Base-by-base conservation (phyloP, 495 filamentous ascomycete genomes). In the Trypethelium eluteriae region DNA sequence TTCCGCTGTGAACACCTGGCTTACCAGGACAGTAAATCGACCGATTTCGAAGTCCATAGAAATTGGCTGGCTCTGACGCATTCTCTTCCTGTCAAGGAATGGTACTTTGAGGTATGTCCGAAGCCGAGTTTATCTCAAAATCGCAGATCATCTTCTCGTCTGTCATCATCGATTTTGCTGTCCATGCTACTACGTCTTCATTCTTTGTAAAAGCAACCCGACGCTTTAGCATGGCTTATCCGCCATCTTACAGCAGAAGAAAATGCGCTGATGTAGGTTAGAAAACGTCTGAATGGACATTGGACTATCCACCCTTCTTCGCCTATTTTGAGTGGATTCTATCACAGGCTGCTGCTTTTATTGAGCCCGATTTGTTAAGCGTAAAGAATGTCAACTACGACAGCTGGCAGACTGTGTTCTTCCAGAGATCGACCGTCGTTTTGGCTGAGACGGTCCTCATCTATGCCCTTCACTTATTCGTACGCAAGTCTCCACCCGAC, bases 221-320 rank as follows among this genome's bases (percentile, higher is more conserved):
- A 25, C 25, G 1, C 25, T 25, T 25, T 25, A 25, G 25, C 25
- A 25, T 25, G 25, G 25, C 25, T 25, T 25, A 1, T 25, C 1
- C 25, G 25, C 1, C 1, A 25, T 25, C 25, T 25, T 1, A 25
- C 0, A 1, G 25, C 1, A 25, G 25, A 25, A 25, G 25, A 3
- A 44, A 3, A 5, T 6, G 1, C 16, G 32, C 62, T 49, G 5
- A 65, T 5, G 7, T 7, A 9, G 9, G 2, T 1, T 62, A 89
- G 85, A 89, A 91, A 81, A 95, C 92, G 2, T 98, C 94, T 10
- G 89, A 96, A 89, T 98, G 94, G 94, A 97, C 94, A 0, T 89
- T 98, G 69, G 94, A 98, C 77, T 98, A 98, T 75, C 94, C 94
- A 1, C 94, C 94, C 11, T 96, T 96, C 80, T 98, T 98, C 71